These are phyloP conservation scores for Kwoniella sp. DNA, from an alignment of 768 basidiomycete genomes.

Conservation along the genomic window DNA sequence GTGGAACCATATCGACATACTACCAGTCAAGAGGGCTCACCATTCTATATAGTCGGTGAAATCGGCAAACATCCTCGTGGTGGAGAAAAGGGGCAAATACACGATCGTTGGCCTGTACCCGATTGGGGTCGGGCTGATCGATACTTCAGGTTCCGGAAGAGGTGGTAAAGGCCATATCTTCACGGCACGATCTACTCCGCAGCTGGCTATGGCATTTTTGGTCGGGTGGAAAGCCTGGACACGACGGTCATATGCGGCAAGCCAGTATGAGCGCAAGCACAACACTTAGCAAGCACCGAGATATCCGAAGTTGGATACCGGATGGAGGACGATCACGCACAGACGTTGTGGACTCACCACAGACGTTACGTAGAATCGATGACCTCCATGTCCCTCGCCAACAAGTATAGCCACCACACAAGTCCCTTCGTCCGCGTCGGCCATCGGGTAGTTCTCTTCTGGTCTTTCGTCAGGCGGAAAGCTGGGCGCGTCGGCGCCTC, in stretches of 20 bases:
- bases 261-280: not conserved
- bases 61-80: conserved; percentile 23
- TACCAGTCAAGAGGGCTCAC: too few relatives aligned
- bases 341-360: conserved; percentile 11
- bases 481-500: conserved; percentile 17
- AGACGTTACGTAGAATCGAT: conserved; percentile 22
- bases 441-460: conserved; percentile 34
- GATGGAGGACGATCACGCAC: too few relatives aligned
- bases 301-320: too few relatives aligned
- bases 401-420: conserved; percentile 23
- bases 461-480: not conserved
- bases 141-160: conserved; percentile 12
- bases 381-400: conserved; percentile 32
- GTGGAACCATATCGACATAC: too few relatives aligned
- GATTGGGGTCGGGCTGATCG: conserved; percentile 5
- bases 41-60: conserved; percentile 32
- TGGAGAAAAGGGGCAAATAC: conserved; percentile 29
- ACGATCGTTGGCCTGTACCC: conserved; percentile 34
- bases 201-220: conserved; percentile 25
- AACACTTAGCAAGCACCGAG: too few relatives aligned
- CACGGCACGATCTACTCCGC: conserved; percentile 26
- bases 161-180: conserved; percentile 36
- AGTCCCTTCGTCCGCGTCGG: conserved; percentile 37
- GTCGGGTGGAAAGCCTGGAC: conserved; percentile 28
- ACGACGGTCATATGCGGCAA: not conserved